These are phyloP conservation scores for Ceratocystis huliohia DNA, from an alignment of 2,329 filamentous ascomycete species.

Conservation along the genomic window DNA sequence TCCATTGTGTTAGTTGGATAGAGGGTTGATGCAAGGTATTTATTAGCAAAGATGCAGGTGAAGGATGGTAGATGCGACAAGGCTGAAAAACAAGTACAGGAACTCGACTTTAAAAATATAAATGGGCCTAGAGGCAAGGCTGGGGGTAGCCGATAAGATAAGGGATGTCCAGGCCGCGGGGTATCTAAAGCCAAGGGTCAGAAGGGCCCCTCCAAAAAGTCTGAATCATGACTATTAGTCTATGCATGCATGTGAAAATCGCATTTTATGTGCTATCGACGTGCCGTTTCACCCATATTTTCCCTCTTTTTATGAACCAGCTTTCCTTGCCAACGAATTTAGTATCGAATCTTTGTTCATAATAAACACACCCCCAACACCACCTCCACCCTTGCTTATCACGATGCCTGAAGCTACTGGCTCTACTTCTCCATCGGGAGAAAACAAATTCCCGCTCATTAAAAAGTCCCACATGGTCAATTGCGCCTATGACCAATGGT, in stretches of 20 bases:
- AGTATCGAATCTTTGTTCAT: too few species aligned
- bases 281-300: too few species aligned
- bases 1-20: slow-evolving; percentile 28
- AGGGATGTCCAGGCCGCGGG: slow-evolving; percentile 3
- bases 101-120: slow-evolving; percentile 2
- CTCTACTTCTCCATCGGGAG: slow-evolving; percentile 27
- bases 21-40: background rate
- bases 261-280: too few species aligned
- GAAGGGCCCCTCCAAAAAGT: background rate
- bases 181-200: background rate
- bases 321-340: too few species aligned
- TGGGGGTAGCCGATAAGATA: slow-evolving; percentile 18
- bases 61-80: slow-evolving; percentile 7
- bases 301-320: too few species aligned
- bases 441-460: slow-evolving; percentile 61
- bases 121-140: slow-evolving; percentile 12
- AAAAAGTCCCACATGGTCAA: slow-evolving; percentile 79
- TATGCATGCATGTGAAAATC: background rate
- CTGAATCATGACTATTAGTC: background rate
- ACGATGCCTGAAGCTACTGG: slow-evolving; percentile 16
- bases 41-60: background rate
- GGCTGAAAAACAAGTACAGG: slow-evolving; percentile 2
- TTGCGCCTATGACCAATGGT: slow-evolving; percentile 90
- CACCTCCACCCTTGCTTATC: background rate
- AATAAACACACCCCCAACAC: background rate